Evolutionary conservation across 257 asterid genomes (phyloP), one percentile per base, ranked within the genome.

Genomic region (Penstemon barbatus): DNA sequence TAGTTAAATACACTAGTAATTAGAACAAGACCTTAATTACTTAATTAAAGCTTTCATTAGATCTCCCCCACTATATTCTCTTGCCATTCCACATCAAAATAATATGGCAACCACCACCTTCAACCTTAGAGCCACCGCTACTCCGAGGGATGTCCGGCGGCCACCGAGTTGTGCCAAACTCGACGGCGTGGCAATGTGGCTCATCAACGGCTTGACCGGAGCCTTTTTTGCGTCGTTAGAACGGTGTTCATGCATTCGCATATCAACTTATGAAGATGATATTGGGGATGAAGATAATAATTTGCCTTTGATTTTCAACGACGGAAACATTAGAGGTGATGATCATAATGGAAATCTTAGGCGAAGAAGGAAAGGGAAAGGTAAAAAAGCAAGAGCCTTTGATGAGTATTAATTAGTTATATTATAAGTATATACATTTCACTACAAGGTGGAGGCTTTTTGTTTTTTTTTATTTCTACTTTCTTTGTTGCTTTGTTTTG

Each of bases 161-260:
- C 64, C 74, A 10, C 41, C 89, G 3, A 42, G 73, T 57, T 69
- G 88, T 58, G 62, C 87, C 18, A 90, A 79, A 59, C 74, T 90
- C 63, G 95, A 90, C 48, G 89, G 93, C 6, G 78, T 84, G 49
- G 89, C 89, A 33, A 90, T 77, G 86, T 85, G 97, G 97, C 55
- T 90, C 52, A 45, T 86, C 51, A 85, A 87, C 71, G 86, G 97
- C 51, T 78, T 90, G 33, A 74, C 95, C 5, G 80, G 76, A 3
- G 97, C 85, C 3, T 90, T 90, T 49, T 90, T 90, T 59, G 95
- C 91, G 0, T 90, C 97, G 36, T 59, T 90, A 62, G 91, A 90
- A n/a, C 81, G 87, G 44, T 90, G 95, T 67, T 90, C 95, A 8
- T 90, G 97, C 81, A 87, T 90, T 54, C 85, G 91, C 49, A 82